These are phyloP conservation scores for Fusarium praegraminearum DNA, from an alignment of 2,329 filamentous ascomycete species.

Conservation along the genomic window DNA sequence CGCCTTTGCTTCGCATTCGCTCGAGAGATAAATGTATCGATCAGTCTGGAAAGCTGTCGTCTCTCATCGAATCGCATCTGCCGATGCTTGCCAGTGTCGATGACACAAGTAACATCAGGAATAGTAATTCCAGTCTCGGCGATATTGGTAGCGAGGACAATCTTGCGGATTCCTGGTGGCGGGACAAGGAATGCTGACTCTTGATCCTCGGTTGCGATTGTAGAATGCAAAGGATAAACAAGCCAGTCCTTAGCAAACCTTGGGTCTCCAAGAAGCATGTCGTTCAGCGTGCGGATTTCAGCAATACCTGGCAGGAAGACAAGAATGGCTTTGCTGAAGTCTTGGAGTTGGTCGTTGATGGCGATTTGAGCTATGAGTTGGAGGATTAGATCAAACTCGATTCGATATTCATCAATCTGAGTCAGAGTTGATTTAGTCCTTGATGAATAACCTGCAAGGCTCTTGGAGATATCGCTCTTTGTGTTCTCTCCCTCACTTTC, in stretches of 20 bases:
- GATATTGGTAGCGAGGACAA: constrained; percentile 97
- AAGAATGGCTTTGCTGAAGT: constrained; percentile 90
- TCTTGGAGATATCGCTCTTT: constrained; percentile 70
- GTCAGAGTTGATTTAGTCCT: constrained; percentile 80
- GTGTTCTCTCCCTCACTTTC: constrained; percentile 65
- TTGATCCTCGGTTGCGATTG: constrained; percentile 95
- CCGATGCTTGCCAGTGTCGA: constrained; percentile 96
- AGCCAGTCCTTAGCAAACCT: constrained; percentile 83
- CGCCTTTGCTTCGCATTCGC: constrained; percentile 96
- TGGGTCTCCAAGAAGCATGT: constrained; percentile 82
- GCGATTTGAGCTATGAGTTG: constrained; percentile 83
- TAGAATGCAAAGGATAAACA: constrained; percentile 91
- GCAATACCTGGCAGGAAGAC: constrained; percentile 95
- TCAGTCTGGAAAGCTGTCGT: constrained; percentile 87
- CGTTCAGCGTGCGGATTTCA: constrained; percentile 90
- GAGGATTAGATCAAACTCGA: constrained; percentile 88
- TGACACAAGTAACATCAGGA: constrained; percentile 95
- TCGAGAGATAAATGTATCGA: constrained; percentile 94
- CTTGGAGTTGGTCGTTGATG: constrained; percentile 70
- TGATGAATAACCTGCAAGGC: constrained; percentile 78
- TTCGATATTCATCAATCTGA: constrained; percentile 88
- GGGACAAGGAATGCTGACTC: constrained; percentile 92
- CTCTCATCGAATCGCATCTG: constrained; percentile 98
- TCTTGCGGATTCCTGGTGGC: constrained; percentile 85
- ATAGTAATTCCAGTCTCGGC: constrained; percentile 99